Conservation (phyloP, 108 stramenopile genomes). For the Hondaea fermentalgiana region DNA sequence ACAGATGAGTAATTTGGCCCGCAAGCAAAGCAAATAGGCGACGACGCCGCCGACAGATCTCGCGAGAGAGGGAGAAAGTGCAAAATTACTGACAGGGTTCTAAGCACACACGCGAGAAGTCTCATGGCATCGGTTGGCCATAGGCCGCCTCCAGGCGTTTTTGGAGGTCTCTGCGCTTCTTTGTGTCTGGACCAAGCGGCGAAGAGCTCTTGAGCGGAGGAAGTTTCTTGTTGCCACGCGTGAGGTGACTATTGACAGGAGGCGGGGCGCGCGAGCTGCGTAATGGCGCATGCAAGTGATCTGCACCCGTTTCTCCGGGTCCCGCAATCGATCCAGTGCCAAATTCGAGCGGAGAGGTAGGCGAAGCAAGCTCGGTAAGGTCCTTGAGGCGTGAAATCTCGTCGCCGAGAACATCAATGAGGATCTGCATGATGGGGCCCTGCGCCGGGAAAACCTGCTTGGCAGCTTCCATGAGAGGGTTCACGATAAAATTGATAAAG, state of each 20-base stretch:
- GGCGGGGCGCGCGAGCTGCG: not conserved
- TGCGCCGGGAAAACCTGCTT: not conserved
- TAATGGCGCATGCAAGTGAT: not conserved
- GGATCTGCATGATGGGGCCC: not conserved
- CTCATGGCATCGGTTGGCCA: not conserved
- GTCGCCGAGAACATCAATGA: not conserved
- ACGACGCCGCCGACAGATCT: too few species aligned
- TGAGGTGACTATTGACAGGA: not conserved
- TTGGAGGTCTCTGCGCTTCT: not conserved
- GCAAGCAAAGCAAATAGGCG: too few species aligned
- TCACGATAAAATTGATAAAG: slow-evolving; percentile 53
- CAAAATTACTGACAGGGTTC: too few species aligned
- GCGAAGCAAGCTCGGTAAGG: too few species aligned
- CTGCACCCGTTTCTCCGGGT: not conserved
- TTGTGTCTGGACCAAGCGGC: not conserved
- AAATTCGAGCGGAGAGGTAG: too few species aligned
- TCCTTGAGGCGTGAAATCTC: not conserved
- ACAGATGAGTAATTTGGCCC: too few species aligned
- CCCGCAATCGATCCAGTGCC: too few species aligned
- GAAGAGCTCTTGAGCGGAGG: not conserved
- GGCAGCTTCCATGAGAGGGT: slow-evolving; percentile 21
- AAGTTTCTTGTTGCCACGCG: not conserved
- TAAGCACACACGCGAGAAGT: too few species aligned
- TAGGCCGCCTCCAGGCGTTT: not conserved
- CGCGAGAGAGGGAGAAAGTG: too few species aligned